phyloP scores from a whole-genome alignment of 2,329 filamentous ascomycete genomes.

The Fusarium secorum region DNA sequence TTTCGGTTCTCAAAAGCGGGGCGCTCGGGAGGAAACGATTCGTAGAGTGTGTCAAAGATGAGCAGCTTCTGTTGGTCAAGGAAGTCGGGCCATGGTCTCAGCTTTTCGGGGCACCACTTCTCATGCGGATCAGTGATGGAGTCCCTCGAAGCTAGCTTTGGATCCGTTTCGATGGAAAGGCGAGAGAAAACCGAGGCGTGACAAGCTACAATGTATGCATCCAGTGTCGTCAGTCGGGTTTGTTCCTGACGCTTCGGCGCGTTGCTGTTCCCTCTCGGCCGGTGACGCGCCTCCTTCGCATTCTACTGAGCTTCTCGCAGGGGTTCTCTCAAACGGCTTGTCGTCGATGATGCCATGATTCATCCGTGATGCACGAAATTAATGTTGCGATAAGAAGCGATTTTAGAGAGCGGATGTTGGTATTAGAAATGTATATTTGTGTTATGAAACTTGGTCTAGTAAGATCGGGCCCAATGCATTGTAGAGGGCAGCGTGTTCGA shows the following conservation, averaged over 20 bases:
- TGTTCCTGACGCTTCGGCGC: background rate
- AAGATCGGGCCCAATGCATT: too few relatives aligned
- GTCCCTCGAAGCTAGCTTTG: background rate
- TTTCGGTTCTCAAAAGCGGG: background rate
- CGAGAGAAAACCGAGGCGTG: background rate
- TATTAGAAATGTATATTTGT: background rate
- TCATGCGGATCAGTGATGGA: background rate
- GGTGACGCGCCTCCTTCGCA: too few relatives aligned
- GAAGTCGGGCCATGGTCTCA: too few relatives aligned
- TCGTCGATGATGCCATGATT: too few relatives aligned
- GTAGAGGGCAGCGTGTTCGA: conserved; percentile 57
- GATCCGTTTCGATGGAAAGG: background rate
- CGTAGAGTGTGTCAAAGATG: background rate
- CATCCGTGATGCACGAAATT: background rate
- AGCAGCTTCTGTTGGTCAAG: background rate
- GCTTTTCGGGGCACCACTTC: too few relatives aligned
- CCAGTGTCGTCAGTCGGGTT: background rate
- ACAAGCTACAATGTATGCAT: background rate
- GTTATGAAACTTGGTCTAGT: conserved; percentile 73
- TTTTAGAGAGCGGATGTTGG: background rate
- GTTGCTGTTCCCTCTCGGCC: too few relatives aligned
- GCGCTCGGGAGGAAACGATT: background rate
- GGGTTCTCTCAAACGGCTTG: background rate
- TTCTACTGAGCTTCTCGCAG: too few relatives aligned
- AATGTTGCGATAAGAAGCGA: background rate